A percentile compares a stretch with the other conserved stretches of the same genome.
Evolutionary conservation across 2,329 filamentous ascomycete species (phyloP).

Genomic region (Onygenales sp.): DNA sequence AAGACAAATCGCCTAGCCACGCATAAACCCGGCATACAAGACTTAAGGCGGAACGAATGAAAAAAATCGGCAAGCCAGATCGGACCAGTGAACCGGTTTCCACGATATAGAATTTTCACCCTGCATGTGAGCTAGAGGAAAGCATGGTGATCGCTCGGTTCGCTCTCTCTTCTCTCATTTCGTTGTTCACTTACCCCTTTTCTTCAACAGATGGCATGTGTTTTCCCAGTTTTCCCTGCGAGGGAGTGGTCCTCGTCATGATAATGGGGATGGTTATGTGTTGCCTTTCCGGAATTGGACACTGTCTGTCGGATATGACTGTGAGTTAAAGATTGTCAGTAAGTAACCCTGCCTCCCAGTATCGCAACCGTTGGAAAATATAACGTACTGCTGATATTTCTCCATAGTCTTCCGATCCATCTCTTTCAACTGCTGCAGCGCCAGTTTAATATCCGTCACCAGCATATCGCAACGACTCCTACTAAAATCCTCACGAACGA

Average conservation of each 20-base stretch:
- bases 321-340: conserved; percentile 4
- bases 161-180: too few relatives aligned
- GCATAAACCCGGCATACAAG: not conserved
- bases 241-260: conserved; percentile 74
- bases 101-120: too few relatives aligned
- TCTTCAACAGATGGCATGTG: conserved; percentile 68
- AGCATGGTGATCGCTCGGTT: too few relatives aligned
- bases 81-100: too few relatives aligned
- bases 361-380: not conserved
- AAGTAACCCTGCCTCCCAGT: not conserved
- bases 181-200: not conserved
- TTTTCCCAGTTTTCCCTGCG: conserved; percentile 85
- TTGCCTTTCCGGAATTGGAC: conserved; percentile 43
- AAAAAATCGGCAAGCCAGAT: not conserved
- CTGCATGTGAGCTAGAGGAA: too few relatives aligned
- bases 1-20: not conserved
- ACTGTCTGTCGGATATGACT: conserved; percentile 48
- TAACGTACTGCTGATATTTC: conserved; percentile 54
- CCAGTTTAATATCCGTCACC: conserved; percentile 68
- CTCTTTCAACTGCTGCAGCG: conserved; percentile 58
- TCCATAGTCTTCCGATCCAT: conserved; percentile 65
- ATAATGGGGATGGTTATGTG: conserved; percentile 43
- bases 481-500: conserved; percentile 87
- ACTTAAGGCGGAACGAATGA: not conserved
- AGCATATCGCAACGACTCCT: conserved; percentile 71